Evolutionary conservation across 805 yeast species (phyloP), one percentile per base, ranked within the genome.

Genomic region (Scheffersomyces amazonensis): DNA sequence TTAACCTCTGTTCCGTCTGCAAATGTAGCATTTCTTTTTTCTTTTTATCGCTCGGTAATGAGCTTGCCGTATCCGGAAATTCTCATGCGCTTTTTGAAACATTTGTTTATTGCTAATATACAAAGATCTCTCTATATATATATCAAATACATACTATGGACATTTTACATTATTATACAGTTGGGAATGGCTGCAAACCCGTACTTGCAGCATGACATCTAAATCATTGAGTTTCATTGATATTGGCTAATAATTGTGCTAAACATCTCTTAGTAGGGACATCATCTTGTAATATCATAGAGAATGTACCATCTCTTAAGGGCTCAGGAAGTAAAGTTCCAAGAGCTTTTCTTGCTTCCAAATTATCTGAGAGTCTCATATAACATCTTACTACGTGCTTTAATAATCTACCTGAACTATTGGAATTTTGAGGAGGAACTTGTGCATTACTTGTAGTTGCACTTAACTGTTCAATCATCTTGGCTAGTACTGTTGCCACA

Each of bases 371-470:
- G 34, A 91, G 71, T 47, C 99, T 76, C 65, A 91, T 71, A 56
- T 91, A 91, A 59, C 99, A 91, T 58, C 97, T 77, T 20, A 91
- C 93, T 23, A 91, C 96, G 56, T 93, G 98, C 58, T 91, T 90
- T 43, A 91, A 71, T 35, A 91, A 69, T 50, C 98, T 75, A 0
- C 91, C 89, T 0, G 96, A 84, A 37, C 73, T 66, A 42, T 64
- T 64, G 11, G 70, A 59, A 9, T 62, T 51, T 33, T 45, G 32
- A 32, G 42, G 42, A 33, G 47, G 50, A 15, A 41, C 44, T 31
- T 39, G 53, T 40, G 84, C 87, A 47, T 79, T 75, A 34, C 76
- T 75, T 2, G 81, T 79, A 13, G 47, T 46, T 7, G 54, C 44
- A 31, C 62, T 58, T 43, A 91, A 67, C 62, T 91, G 96, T 37